Conservation (phyloP, 78 protist genomes). For the Guillardia theta region DNA sequence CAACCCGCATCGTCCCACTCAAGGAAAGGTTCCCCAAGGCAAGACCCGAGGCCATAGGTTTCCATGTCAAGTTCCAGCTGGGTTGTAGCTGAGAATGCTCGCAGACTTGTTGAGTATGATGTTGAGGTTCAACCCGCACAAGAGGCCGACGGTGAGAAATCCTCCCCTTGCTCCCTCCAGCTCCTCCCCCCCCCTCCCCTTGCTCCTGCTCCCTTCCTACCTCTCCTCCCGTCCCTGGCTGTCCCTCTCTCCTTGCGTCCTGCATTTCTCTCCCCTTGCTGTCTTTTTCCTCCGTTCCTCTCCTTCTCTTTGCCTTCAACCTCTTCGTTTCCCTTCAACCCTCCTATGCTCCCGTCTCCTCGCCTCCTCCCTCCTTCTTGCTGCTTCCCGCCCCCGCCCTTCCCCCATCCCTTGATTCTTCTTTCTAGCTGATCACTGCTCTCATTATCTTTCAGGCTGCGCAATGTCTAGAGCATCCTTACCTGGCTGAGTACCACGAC, state of each 20-base stretch:
- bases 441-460: neutral
- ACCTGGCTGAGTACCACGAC: slow-evolving; percentile 28
- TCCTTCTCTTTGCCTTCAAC: neutral
- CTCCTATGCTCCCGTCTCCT: neutral
- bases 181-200: neutral
- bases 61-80: too few relatives aligned
- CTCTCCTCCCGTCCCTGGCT: neutral
- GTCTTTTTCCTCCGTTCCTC: neutral
- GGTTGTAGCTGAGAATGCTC: too few relatives aligned
- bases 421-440: neutral
- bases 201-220: neutral
- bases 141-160: too few relatives aligned
- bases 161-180: neutral
- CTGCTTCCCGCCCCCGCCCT: neutral
- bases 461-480: neutral
- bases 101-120: too few relatives aligned
- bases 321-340: neutral
- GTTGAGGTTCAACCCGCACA: too few relatives aligned
- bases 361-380: neutral
- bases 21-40: too few relatives aligned
- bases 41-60: too few relatives aligned
- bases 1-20: too few relatives aligned
- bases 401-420: neutral
- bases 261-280: neutral
- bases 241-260: neutral